Conservation (phyloP, 2,329 filamentous ascomycete species). For the Nigrograna mackinnonii region DNA sequence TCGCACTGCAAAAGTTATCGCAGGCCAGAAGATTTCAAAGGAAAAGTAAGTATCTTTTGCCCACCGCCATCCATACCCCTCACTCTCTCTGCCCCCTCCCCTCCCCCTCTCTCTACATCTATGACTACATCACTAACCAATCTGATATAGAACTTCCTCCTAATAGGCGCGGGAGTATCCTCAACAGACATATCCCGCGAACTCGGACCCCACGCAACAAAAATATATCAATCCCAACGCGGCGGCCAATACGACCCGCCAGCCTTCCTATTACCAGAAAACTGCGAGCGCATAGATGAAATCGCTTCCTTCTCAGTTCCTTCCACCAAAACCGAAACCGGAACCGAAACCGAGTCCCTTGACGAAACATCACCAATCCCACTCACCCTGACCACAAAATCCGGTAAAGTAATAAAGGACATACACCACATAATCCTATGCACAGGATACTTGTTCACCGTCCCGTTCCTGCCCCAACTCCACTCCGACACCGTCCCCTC, state of each 20-base stretch:
- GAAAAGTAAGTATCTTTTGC: conserved; percentile 56
- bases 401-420: conserved; percentile 55
- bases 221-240: conserved; percentile 60
- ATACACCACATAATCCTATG: conserved; percentile 67
- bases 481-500: conserved; percentile 50
- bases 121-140: too few relatives aligned
- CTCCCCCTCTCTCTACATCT: too few relatives aligned
- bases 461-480: conserved; percentile 64
- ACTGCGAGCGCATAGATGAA: conserved; percentile 56
- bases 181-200: conserved; percentile 59
- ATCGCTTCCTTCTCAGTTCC: conserved; percentile 53
- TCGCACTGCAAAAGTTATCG: conserved; percentile 58
- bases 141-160: conserved; percentile 52
- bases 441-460: conserved; percentile 70
- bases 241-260: conserved; percentile 65
- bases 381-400: conserved; percentile 55
- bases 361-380: conserved; percentile 47
- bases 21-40: conserved; percentile 50
- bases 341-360: conserved; percentile 1
- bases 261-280: conserved; percentile 56
- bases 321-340: not conserved
- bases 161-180: conserved; percentile 61
- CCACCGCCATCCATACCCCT: too few relatives aligned
- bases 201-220: conserved; percentile 48
- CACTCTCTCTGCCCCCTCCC: too few relatives aligned